These are phyloP conservation scores for Chrysochromulina tobinii DNA, from an alignment of 78 protist species.

Conservation along the genomic window DNA sequence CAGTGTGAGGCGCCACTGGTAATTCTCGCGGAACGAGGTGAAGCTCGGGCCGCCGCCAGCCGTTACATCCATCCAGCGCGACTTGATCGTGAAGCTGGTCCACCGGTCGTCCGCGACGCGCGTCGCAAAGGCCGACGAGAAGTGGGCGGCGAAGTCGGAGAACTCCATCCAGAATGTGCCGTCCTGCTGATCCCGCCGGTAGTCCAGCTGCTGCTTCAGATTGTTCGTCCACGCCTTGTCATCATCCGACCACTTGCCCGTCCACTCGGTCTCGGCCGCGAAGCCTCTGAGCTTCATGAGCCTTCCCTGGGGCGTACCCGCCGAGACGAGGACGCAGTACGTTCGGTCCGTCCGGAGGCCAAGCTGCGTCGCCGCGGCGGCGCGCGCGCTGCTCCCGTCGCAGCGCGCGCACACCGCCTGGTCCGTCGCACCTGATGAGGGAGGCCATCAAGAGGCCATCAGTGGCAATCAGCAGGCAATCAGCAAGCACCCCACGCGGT, in stretches of 20 bases:
- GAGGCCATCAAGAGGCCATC: no score
- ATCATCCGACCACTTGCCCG: constrained; percentile 21
- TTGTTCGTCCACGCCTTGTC: not conserved
- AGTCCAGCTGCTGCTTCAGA: not conserved
- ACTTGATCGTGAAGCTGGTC: not conserved
- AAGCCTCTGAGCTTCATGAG: not conserved
- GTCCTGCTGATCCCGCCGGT: not conserved
- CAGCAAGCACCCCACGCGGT: no score
- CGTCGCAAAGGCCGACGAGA: not conserved
- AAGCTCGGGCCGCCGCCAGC: not conserved
- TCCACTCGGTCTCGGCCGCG: not conserved
- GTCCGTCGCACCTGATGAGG: not conserved
- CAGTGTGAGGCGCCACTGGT: not conserved
- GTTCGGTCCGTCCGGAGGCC: not conserved
- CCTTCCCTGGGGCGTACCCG: not conserved
- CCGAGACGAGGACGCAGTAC: not conserved
- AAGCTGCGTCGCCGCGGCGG: not conserved
- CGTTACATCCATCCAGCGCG: not conserved
- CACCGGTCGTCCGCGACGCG: not conserved
- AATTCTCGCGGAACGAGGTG: not conserved
- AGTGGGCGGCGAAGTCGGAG: not conserved
- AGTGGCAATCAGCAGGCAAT: no score
- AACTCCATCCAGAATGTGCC: not conserved
- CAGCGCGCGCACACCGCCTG: not conserved
- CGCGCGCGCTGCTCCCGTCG: not conserved